Evolutionary conservation across 2,329 filamentous ascomycete species (phyloP).

Genomic region (Alternaria alternata): DNA sequence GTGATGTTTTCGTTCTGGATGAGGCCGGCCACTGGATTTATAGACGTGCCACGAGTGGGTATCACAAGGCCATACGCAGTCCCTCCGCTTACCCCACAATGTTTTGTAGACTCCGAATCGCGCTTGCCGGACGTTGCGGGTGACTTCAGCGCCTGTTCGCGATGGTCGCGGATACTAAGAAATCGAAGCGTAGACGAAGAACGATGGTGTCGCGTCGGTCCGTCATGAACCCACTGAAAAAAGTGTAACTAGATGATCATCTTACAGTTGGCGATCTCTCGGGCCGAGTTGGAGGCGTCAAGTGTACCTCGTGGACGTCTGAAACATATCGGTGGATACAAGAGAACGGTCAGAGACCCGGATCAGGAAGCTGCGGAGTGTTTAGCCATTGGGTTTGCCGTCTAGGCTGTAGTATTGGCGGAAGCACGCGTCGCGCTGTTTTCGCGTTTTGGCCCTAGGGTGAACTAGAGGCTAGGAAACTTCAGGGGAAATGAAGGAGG

Average conservation of each 20-base stretch:
- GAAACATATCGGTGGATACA: conserved; percentile 10
- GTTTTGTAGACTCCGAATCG: not conserved
- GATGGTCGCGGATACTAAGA: conserved; percentile 6
- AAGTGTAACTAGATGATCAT: conserved; percentile 4
- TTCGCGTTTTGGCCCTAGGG: conserved; percentile 6
- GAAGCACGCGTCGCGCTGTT: not conserved
- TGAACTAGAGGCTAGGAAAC: conserved; percentile 11
- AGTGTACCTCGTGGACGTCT: conserved; percentile 20
- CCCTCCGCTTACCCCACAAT: conserved; percentile 2
- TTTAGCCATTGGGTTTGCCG: not conserved
- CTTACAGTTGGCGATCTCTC: conserved; percentile 14
- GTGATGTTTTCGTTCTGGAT: conserved; percentile 4
- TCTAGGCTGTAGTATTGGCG: not conserved
- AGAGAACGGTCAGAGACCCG: conserved; percentile 11
- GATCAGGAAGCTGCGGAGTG: conserved; percentile 16
- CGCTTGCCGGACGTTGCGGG: conserved; percentile 2
- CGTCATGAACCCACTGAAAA: conserved; percentile 16
- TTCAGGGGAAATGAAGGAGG: conserved; percentile 20
- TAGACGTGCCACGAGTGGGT: conserved; percentile 9
- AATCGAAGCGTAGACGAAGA: not conserved
- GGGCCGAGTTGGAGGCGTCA: conserved; percentile 12
- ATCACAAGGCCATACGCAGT: not conserved
- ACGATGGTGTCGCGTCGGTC: conserved; percentile 10
- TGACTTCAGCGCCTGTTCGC: conserved; percentile 3
- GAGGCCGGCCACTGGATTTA: conserved; percentile 13